phyloP scores from a whole-genome alignment of 2,329 filamentous ascomycete species.

The Karstenula rhodostoma region DNA sequence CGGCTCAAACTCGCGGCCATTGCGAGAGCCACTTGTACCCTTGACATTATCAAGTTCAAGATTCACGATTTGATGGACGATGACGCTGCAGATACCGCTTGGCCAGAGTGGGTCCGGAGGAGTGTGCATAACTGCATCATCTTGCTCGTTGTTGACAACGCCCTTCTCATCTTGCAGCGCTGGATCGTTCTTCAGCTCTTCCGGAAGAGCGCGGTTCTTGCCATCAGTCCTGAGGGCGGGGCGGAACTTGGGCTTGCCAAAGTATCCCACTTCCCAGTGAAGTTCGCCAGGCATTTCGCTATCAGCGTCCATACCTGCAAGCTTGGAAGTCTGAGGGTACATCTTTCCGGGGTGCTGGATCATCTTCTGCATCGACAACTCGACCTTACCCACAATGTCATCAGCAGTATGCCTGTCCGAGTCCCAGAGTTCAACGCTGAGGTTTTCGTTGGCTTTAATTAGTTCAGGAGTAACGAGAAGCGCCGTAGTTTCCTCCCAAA shows the following conservation, averaged over 20 bases:
- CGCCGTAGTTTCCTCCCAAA: conserved; percentile 89
- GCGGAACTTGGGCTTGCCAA: conserved; percentile 88
- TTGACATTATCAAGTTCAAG: conserved; percentile 91
- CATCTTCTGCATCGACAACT: conserved; percentile 92
- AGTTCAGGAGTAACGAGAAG: conserved; percentile 87
- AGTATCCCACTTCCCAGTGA: conserved; percentile 96
- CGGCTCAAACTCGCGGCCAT: conserved; percentile 87
- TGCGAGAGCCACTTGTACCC: conserved; percentile 80
- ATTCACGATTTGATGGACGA: conserved; percentile 95
- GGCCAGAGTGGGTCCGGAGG: conserved; percentile 97
- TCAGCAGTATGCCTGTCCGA: conserved; percentile 91
- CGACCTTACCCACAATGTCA: conserved; percentile 93
- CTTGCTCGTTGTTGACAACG: conserved; percentile 72
- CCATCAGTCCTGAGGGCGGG: conserved; percentile 86
- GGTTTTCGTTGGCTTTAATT: conserved; percentile 91
- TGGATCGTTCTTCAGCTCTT: conserved; percentile 74
- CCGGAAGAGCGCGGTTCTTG: conserved; percentile 79
- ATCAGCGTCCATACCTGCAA: conserved; percentile 82
- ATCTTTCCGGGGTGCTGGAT: conserved; percentile 93
- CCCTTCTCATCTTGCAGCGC: conserved; percentile 91
- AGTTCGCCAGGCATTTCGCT: conserved; percentile 92
- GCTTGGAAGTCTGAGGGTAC: conserved; percentile 86
- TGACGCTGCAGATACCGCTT: conserved; percentile 83
- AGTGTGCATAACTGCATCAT: conserved; percentile 87
- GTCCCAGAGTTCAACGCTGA: conserved; percentile 96